Conservation (phyloP, 2,329 filamentous ascomycete genomes). For the Zymoseptoria passerinii region DNA sequence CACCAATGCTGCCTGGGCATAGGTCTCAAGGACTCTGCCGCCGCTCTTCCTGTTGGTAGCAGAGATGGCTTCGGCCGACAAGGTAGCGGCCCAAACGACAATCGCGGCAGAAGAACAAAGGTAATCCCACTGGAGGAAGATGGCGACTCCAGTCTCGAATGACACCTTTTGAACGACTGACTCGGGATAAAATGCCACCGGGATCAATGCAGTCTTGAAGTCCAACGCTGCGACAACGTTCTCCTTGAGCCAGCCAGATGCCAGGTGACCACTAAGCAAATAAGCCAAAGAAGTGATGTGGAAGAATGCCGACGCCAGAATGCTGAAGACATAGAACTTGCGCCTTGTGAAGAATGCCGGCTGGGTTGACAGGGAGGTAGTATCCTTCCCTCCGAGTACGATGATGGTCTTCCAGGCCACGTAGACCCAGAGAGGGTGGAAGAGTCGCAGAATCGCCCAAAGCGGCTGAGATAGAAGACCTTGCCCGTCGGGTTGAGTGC, state of each 20-base stretch:
- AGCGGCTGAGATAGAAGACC: slow-evolving; percentile 15
- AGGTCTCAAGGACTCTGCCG: background rate
- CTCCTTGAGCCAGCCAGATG: slow-evolving; percentile 12
- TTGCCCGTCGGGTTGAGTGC: slow-evolving; percentile 10
- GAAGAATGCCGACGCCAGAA: slow-evolving; percentile 16
- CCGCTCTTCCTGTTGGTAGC: background rate
- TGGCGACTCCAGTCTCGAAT: slow-evolving; percentile 14
- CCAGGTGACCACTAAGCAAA: slow-evolving; percentile 6
- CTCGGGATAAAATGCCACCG: slow-evolving; percentile 12
- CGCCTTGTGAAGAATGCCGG: background rate
- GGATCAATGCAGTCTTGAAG: slow-evolving; percentile 8
- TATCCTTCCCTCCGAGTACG: background rate
- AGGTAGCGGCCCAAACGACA: slow-evolving; percentile 12
- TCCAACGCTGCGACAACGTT: slow-evolving; percentile 9
- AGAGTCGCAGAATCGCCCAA: slow-evolving; percentile 17
- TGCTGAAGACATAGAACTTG: slow-evolving; percentile 16
- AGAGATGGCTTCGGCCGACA: slow-evolving; percentile 10
- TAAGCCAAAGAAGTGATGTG: slow-evolving; percentile 13
- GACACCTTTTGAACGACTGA: slow-evolving; percentile 5
- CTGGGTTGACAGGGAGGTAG: background rate
- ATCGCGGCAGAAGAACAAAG: slow-evolving; percentile 13
- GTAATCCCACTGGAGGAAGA: slow-evolving; percentile 20
- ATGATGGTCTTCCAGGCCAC: slow-evolving; percentile 6
- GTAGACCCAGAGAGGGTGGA: slow-evolving; percentile 17
- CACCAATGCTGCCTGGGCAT: slow-evolving; percentile 9